Base-by-base conservation (phyloP, 2,329 filamentous ascomycete genomes). In the Geosmithia morbida region DNA sequence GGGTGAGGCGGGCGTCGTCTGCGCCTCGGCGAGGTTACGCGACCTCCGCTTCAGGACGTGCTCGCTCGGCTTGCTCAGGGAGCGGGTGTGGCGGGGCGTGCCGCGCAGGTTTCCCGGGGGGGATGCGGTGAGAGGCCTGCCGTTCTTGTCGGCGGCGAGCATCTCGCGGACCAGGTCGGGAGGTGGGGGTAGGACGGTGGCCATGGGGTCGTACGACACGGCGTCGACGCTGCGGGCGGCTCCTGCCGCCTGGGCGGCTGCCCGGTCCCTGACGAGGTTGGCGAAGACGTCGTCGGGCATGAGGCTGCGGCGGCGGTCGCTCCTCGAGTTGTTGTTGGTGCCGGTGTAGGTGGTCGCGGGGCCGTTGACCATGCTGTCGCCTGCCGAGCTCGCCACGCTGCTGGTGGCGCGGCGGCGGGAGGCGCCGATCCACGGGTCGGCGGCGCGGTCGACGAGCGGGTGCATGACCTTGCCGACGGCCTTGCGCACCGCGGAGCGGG, bases 401-500 rank as follows among this genome's bases (percentile, higher is more conserved):
- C 83, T 81, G 19, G 71, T 63, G 41, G 79, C 77, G 51, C 78
- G 68, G 46, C 68, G 69, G 45, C 80, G 67, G 46, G 72, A 69
- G 40, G 63, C 63, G 48, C 69, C 73, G 39, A 7, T 16, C 33
- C 33, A 37, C 5, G 17, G 17, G 49, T 81, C 75, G 45, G 70
- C 75, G 45, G 70, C 66, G 48, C 77, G 71, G 47, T 83, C 79
- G 44, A 67, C 66, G 7, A 78, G 68, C 18, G 77, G 70, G 52
- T 81, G 74, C 50, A 80, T 80, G 46, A 83, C 74, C 60, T 81
- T 82, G 48, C 70, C 75, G 6, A 81, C 68, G 3, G 75, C 71
- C 58, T 83, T 83, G 63, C 81, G 82, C 45, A 94, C 75, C 40
- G 80, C 85, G 13, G 85, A 94, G 44, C 81, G 79, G 45, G 92